Conservation (phyloP, 2,329 filamentous ascomycete genomes). For the Alternaria triticimaculans region DNA sequence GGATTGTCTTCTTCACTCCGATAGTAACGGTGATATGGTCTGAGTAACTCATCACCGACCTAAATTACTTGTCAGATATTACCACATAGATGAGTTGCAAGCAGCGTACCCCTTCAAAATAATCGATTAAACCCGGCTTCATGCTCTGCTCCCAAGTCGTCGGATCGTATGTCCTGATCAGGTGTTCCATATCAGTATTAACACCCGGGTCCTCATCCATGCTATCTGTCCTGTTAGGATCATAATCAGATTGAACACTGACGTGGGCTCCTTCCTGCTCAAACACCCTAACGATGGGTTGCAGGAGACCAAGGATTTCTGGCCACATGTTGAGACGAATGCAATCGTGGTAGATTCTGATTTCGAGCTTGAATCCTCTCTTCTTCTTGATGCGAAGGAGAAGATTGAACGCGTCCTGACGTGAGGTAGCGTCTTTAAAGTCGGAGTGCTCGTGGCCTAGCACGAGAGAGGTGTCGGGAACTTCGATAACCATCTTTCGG, state of each 20-base stretch:
- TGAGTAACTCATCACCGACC: background rate
- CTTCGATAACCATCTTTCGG: background rate
- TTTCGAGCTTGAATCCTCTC: fast-evolving
- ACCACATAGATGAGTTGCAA: background rate
- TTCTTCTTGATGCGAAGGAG: background rate
- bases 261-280: background rate
- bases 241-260: background rate
- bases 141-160: background rate
- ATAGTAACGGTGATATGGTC: background rate
- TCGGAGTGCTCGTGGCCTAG: background rate
- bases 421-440: background rate
- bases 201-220: background rate
- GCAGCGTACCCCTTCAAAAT: fast-evolving
- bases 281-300: background rate
- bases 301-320: background rate
- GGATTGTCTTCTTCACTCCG: background rate
- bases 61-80: background rate
- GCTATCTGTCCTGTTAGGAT: fast-evolving
- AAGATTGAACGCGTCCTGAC: background rate
- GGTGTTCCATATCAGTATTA: background rate
- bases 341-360: background rate
- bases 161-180: background rate
- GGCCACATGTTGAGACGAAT: background rate
- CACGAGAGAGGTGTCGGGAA: background rate
- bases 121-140: background rate